Percentiles rank a stretch among this genome's conserved stretches.
These are phyloP conservation scores for Aureobasidium sp. DNA, from an alignment of 2,329 filamentous ascomycete genomes.

Conservation along the genomic window DNA sequence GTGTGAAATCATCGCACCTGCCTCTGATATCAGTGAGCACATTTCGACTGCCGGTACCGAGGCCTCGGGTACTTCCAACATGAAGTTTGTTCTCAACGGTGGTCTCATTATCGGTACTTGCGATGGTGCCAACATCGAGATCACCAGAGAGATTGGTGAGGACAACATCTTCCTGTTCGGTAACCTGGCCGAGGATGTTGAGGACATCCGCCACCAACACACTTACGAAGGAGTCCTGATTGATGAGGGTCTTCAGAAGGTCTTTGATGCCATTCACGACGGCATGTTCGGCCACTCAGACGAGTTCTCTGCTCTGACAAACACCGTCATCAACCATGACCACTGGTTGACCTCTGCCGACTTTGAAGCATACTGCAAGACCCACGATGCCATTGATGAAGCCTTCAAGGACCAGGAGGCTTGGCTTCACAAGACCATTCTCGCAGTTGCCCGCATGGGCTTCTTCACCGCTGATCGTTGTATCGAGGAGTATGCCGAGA, in stretches of 20 bases:
- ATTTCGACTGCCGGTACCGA: constrained; percentile 97
- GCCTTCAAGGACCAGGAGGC: constrained; percentile 86
- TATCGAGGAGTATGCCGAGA: constrained; percentile 95
- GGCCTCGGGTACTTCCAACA: constrained; percentile 83
- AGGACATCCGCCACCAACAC: constrained; percentile 86
- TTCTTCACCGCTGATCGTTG: constrained; percentile 95
- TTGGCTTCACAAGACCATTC: constrained; percentile 87
- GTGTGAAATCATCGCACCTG: constrained; percentile 90
- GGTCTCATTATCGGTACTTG: constrained; percentile 96
- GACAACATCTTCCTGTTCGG: constrained; percentile 98
- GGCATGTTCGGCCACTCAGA: constrained; percentile 72
- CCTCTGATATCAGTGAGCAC: constrained; percentile 94
- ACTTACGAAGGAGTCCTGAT: constrained; percentile 72
- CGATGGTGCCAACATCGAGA: constrained; percentile 85
- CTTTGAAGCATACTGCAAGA: constrained; percentile 89
- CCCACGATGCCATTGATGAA: constrained; percentile 83
- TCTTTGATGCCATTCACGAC: constrained; percentile 74
- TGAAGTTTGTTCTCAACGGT: constrained; percentile 98
- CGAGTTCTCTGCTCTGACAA: constrained; percentile 73
- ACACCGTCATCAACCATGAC: constrained; percentile 83
- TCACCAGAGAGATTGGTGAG: constrained; percentile 58
- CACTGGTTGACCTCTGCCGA: constrained; percentile 98
- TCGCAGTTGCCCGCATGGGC: constrained; percentile 83
- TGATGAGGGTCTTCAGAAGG: constrained; percentile 65
- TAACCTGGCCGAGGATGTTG: constrained; percentile 89